Base-by-base conservation (phyloP, 306 rosid genomes). In the Fragaria ananassa region DNA sequence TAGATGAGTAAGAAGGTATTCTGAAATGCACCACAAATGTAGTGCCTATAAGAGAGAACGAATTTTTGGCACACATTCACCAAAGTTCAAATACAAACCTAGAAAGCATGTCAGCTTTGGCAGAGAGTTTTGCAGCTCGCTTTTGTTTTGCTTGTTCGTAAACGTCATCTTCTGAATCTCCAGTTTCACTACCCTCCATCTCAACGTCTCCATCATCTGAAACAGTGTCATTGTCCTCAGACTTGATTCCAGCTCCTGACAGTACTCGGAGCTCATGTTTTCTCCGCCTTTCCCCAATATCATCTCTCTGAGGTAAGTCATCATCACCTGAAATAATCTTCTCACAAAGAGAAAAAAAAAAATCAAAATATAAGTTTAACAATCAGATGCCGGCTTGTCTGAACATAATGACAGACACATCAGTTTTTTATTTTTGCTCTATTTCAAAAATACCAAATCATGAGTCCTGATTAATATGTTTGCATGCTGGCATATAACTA, bases 321-420 rank as follows among this genome's bases (percentile, higher is more conserved):
- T 91, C 97, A 83, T 91, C 96, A 35, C 98, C 98, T 83, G 96
- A 94, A 67, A 89, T 67, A 74, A 83, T 93, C 98, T 93, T 80
- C 69, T 57, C 74, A 71, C 44, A 74, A 77, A 70, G 34, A 70
- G 39, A 51, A 29, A 44, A 27, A 35, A 14, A 70, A 31, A 35
- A 15, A 70, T 60, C 29, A 58, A 83, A 61, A 70, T 31, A 44
- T 72, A 4, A 53, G 56, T 15, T 25, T 27, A 9, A 50, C 23
- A 49, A 45, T 69, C 23, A 68, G 18, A 23, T 45, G 17, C 23
- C 11, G 34, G 63, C 41, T 27, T 3, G 14, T 29, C 25, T 27
- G 13, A 47, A 18, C 62, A 31, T 17, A 18, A 47, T 70, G 62
- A 70, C 46, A 8, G 37, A 70, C 4, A 49, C 10, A 31, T 70